Conservation (phyloP, 2,329 filamentous ascomycete species). For the Helotiales sp. region DNA sequence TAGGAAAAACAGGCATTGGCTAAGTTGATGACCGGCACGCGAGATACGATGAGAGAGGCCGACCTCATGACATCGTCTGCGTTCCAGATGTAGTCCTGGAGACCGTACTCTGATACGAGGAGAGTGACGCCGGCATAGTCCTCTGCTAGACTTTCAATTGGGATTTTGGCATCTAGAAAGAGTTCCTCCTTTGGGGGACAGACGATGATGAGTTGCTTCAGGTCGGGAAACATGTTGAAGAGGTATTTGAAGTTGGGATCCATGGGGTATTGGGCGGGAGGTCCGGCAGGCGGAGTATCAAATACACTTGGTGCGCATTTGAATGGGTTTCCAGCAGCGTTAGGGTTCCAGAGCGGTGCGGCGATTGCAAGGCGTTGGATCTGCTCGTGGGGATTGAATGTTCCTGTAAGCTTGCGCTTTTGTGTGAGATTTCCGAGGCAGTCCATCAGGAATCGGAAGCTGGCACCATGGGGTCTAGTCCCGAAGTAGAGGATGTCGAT, state of each 20-base stretch:
- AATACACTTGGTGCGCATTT: too few relatives aligned
- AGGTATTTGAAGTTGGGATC: not conserved
- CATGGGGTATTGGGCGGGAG: not conserved
- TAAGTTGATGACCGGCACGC: too few relatives aligned
- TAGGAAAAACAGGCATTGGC: too few relatives aligned
- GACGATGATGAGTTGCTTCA: not conserved
- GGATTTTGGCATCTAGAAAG: too few relatives aligned
- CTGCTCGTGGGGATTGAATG: not conserved
- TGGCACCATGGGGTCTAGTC: not conserved
- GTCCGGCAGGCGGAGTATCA: too few relatives aligned
- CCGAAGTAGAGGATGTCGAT: slow-evolving; percentile 17
- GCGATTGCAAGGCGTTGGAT: not conserved
- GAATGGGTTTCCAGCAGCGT: not conserved
- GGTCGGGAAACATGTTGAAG: not conserved
- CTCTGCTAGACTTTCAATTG: not conserved
- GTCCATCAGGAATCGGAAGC: not conserved
- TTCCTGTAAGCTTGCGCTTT: not conserved
- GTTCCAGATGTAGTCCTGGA: too few relatives aligned
- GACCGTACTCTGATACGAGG: not conserved
- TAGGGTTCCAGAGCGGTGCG: not conserved
- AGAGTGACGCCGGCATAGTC: not conserved
- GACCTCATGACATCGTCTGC: too few relatives aligned
- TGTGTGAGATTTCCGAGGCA: not conserved
- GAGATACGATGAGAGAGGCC: too few relatives aligned
- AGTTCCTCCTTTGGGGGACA: not conserved